These are phyloP conservation scores for Phyllosticta paracitricarpa DNA, from an alignment of 2,329 filamentous ascomycete species.

Conservation along the genomic window DNA sequence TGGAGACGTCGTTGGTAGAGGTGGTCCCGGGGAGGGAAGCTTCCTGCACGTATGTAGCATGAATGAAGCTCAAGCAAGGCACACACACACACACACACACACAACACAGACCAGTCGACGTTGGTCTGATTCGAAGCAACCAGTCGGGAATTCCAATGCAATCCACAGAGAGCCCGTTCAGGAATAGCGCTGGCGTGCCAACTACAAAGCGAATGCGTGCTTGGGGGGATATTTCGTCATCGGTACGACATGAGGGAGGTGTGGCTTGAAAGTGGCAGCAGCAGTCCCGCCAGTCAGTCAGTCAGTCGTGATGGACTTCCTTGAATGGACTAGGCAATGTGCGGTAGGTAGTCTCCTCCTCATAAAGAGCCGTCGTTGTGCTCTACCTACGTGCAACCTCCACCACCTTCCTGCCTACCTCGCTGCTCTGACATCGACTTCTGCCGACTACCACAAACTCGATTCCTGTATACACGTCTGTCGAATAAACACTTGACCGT, in stretches of 20 bases:
- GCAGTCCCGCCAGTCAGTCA: too few relatives aligned
- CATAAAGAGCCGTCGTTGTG: slow-evolving; percentile 1
- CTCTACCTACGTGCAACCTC: too few relatives aligned
- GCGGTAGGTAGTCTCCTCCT: background rate
- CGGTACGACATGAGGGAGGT: background rate
- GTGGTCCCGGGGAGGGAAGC: too few relatives aligned
- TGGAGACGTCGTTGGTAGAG: too few relatives aligned
- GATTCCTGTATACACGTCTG: too few relatives aligned
- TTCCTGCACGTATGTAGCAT: too few relatives aligned
- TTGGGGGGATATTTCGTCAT: background rate
- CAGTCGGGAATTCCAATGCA: too few relatives aligned
- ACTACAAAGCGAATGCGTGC: background rate
- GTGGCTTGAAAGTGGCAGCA: background rate
- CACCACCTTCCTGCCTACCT: background rate
- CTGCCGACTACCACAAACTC: too few relatives aligned
- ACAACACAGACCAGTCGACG: too few relatives aligned
- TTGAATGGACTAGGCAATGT: background rate
- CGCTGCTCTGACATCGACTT: background rate
- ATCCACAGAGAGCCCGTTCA: background rate
- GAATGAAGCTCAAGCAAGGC: too few relatives aligned
- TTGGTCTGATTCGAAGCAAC: too few relatives aligned
- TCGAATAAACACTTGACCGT: background rate
- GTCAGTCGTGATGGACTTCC: background rate
- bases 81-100: too few relatives aligned
- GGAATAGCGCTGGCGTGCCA: background rate